Evolutionary conservation across 257 asterid species (phyloP).

Genomic region (Lantana camara): DNA sequence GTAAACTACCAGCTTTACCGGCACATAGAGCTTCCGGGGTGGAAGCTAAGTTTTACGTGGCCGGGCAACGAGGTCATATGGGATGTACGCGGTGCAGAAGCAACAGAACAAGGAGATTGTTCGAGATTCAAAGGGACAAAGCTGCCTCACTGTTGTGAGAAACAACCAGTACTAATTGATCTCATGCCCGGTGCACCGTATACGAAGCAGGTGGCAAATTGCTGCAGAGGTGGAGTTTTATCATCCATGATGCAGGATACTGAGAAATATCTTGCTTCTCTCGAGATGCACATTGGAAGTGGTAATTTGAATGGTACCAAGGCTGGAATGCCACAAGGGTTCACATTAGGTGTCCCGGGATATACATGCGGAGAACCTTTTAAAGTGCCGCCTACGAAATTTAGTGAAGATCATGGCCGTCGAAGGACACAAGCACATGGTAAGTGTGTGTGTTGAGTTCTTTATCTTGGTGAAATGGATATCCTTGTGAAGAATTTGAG

Average conservation of each 20-base stretch:
- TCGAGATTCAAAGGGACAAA: slow-evolving; percentile 45
- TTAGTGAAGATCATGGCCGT: slow-evolving; percentile 57
- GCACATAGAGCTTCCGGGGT: slow-evolving; percentile 69
- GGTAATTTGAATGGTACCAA: neutral
- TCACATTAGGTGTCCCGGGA: slow-evolving; percentile 67
- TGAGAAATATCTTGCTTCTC: slow-evolving; percentile 35
- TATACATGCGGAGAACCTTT: slow-evolving; percentile 68
- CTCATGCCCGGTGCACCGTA: slow-evolving; percentile 67
- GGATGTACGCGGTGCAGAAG: slow-evolving; percentile 67
- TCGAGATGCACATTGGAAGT: slow-evolving; percentile 57
- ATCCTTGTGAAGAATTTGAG: neutral
- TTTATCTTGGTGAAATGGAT: neutral
- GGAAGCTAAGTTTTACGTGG: slow-evolving; percentile 82
- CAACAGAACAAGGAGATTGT: slow-evolving; percentile 80
- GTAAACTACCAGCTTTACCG: slow-evolving; percentile 74
- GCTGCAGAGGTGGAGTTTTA: slow-evolving; percentile 74
- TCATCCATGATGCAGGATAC: slow-evolving; percentile 67
- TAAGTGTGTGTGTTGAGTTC: slow-evolving; percentile 23
- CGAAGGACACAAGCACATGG: slow-evolving; percentile 74
- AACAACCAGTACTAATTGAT: slow-evolving; percentile 62
- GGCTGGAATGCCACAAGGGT: slow-evolving; percentile 42
- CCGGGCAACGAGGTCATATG: slow-evolving; percentile 63
- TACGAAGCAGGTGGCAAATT: slow-evolving; percentile 55
- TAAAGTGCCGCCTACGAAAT: slow-evolving; percentile 60
- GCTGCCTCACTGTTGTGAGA: slow-evolving; percentile 73